phyloP scores from a whole-genome alignment of 2,329 filamentous ascomycete genomes.

The Elsinoe batatas region DNA sequence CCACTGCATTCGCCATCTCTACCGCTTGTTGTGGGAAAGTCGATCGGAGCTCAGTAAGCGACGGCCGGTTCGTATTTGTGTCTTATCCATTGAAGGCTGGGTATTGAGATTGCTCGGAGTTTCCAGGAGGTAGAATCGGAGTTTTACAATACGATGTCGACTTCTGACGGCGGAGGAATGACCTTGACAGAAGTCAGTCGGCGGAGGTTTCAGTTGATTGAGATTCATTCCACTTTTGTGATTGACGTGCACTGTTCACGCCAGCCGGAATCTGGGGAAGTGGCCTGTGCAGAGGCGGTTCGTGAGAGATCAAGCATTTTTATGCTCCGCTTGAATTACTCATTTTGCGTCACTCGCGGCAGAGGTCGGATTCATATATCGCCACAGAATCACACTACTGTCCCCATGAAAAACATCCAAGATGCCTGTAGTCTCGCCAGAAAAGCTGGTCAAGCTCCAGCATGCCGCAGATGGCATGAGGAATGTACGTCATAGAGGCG shows the following conservation, averaged over 20 bases:
- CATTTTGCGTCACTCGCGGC: neutral
- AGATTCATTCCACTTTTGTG: constrained; percentile 8
- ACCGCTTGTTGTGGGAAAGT: neutral
- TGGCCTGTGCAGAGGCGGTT: constrained; percentile 2
- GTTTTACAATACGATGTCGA: neutral
- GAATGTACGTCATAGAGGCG: constrained; percentile 55
- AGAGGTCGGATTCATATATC: neutral
- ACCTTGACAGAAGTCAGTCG: constrained; percentile 6
- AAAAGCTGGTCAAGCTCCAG: constrained; percentile 86
- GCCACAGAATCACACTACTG: neutral
- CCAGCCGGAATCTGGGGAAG: constrained; percentile 4
- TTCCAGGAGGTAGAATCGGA: neutral
- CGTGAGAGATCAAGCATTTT: constrained; percentile 7
- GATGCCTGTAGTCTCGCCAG: constrained; percentile 87
- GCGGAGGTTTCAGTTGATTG: neutral
- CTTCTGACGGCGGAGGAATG: constrained; percentile 6
- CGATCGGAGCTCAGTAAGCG: neutral
- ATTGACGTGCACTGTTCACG: neutral
- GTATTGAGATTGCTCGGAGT: neutral
- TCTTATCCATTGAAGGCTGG: constrained; percentile 7
- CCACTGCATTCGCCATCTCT: constrained; percentile 11
- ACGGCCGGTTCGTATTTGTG: neutral
- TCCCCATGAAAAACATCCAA: constrained; percentile 23
- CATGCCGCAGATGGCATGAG: constrained; percentile 77
- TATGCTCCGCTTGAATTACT: constrained; percentile 5